Base-by-base conservation (phyloP, 352 stramenopile genomes). In the Blastocystis sp. region DNA sequence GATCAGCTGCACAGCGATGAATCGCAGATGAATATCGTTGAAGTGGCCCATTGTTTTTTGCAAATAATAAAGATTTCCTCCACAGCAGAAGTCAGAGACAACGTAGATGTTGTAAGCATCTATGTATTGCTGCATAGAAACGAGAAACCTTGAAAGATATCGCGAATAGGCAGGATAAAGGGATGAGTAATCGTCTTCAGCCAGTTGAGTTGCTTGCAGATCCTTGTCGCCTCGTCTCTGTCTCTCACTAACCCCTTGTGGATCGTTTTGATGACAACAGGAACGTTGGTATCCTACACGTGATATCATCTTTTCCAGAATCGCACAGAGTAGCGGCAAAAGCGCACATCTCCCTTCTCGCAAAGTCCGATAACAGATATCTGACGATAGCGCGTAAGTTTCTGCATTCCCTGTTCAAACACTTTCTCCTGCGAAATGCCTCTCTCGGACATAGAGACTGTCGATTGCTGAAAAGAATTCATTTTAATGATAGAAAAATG, bases 251-350 rank as follows among this genome's bases (percentile, higher is more conserved):
- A 53, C 63, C 50, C 63, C 70, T 81, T 81, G 43, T 81, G 70
- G 54, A 63, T 63, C 45, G 54, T 64, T 81, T 81, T 81, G 37
- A 81, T 81, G 16, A 37, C 70, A n/a, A 81, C 24, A 62, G 34
- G 70, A 8, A 9, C 16, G n/a, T 81, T 63, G 24, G 47, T 47
- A 81, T 81, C 43, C 70, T 81, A 64, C 70, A 81, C 70, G 70
- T 81, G 70, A 81, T 34, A 16, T 30, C 9, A 34, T 26, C 9
- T 20, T 11, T 16, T 6, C 30, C 41, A 34, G 41, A 26, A 39
- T 63, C n/a, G 6, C 26, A 81, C 70, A 26, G 41, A 30, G 9
- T 26, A 39, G 16, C 70, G 50, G 50, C 70, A 81, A 53, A 81
- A 81, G 24, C 70, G 70, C n/a, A 81, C 70, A 37, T 81, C 45